Conservation (phyloP, 352 stramenopile genomes). For the Phytophthora fragariae region DNA sequence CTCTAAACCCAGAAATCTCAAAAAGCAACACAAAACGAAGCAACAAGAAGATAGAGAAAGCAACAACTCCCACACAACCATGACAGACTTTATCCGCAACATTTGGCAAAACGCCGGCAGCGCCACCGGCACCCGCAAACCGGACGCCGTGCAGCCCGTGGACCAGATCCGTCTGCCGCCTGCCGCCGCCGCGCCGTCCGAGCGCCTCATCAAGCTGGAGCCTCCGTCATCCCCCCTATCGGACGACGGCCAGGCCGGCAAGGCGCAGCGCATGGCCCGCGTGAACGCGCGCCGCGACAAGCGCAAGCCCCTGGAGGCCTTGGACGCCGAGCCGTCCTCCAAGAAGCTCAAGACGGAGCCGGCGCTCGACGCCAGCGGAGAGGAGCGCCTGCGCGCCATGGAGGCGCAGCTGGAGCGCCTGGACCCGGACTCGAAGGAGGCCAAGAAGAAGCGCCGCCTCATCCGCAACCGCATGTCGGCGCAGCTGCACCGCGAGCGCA, state of each 20-base stretch:
- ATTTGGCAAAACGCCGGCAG: conserved; percentile 58
- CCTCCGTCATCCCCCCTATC: conserved; percentile 9
- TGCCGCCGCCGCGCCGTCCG: conserved; percentile 27
- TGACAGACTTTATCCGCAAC: conserved; percentile 84
- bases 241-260: conserved; percentile 37
- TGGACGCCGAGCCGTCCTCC: conserved; percentile 27
- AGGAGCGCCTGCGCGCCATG: conserved; percentile 85
- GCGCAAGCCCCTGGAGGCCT: conserved; percentile 59
- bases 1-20: conserved; percentile 6
- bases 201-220: conserved; percentile 74
- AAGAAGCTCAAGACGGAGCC: conserved; percentile 87
- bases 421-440: conserved; percentile 89
- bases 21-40: not conserved
- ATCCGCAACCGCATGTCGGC: conserved; percentile 92
- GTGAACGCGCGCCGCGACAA: conserved; percentile 83
- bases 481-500: conserved; percentile 87
- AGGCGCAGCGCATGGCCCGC: conserved; percentile 72
- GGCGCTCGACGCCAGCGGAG: conserved; percentile 64
- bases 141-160: conserved; percentile 52
- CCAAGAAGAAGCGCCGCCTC: conserved; percentile 90
- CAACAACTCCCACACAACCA: conserved; percentile 26
- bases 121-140: conserved; percentile 31
- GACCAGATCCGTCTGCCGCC: conserved; percentile 71
- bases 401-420: conserved; percentile 85
- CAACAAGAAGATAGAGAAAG: too few relatives aligned